Evolutionary conservation across 192 early-diverging fungal species (phyloP), one percentile per base, ranked within the genome.

Genomic region (Entomortierella beljakovae): DNA sequence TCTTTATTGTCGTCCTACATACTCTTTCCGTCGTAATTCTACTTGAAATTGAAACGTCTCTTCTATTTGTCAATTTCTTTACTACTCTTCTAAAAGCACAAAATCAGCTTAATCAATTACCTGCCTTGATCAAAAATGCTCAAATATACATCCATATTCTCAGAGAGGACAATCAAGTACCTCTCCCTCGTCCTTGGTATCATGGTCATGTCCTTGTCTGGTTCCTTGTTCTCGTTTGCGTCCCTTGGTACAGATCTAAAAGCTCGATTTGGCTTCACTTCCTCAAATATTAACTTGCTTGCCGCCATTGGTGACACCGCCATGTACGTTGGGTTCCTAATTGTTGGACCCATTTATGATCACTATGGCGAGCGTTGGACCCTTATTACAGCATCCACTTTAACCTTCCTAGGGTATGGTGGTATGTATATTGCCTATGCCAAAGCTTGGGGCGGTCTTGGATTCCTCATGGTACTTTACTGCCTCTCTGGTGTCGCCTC

Each of bases 391-490:
- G 75, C 75, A 31, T 57, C 64, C 18, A 22, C 70, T 28, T 26
- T 79, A 23, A 79, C 67, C 56, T 65, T 79, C 50, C 46, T 79
- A 23, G 75, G 75, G 4, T 79, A 79, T 28, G 75, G 75, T 10
- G 75, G 75, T 20, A 79, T 79, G 75, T 79, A 79, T 46, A 79
- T 79, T 52, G 75, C 75, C 56, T 79, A 79, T 55, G 75, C 75
- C 66, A 79, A 79, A 33, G 75, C 75, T 3, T 79, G 75, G 75
- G 75, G 75, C 15, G 75, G 75, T 9, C 68, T 79, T 43, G 75
- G 75, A 0, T 79, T 79, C 64, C 60, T 70, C 48, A 79, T 79
- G 75, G 67, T 79, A 7, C 67, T 79, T 15, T 79, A 79, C 42
- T 79, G 75, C 23, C 67, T 79, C 61, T 66, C 75, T 20, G 75